Conservation (phyloP, 148 eudicot genomes). For the Agrostemma githago region DNA sequence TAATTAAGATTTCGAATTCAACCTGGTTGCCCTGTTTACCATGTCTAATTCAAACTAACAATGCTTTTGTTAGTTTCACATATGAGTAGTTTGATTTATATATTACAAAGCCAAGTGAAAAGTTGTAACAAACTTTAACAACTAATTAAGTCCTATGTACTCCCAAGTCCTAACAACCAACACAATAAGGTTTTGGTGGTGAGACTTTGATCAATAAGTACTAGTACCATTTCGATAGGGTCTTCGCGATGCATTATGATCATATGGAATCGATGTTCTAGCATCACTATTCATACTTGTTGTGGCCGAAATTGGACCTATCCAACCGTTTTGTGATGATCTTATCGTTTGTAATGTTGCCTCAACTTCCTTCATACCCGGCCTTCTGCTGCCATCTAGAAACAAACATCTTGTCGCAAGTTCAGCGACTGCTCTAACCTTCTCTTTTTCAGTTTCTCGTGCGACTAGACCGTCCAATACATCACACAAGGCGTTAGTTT, state of each 20-base stretch:
- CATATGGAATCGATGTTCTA: not conserved
- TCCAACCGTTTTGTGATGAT: not conserved
- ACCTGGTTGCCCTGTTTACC: too few relatives aligned
- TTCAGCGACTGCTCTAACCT: slow-evolving; percentile 10
- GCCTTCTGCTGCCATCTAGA: slow-evolving; percentile 23
- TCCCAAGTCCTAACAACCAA: too few relatives aligned
- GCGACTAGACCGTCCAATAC: slow-evolving; percentile 14
- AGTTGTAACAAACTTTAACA: too few relatives aligned
- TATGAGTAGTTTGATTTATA: too few relatives aligned
- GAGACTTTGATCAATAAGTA: not conserved
- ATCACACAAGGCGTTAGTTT: not conserved
- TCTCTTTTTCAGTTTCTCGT: not conserved
- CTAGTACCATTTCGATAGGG: not conserved
- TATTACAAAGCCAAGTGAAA: too few relatives aligned
- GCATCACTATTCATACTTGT: not conserved
- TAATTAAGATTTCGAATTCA: too few relatives aligned
- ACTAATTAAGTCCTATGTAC: too few relatives aligned
- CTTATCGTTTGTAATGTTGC: slow-evolving; percentile 2
- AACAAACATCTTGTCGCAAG: slow-evolving; percentile 21
- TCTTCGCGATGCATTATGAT: not conserved
- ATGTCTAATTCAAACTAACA: too few relatives aligned
- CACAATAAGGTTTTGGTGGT: too few relatives aligned
- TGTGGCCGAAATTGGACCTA: not conserved
- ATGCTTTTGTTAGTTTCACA: too few relatives aligned
- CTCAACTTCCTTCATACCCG: slow-evolving; percentile 24